Evolutionary conservation across 768 basidiomycete genomes (phyloP), one percentile per base, ranked within the genome.

Genomic region (Trichaptum fuscoviolaceum): DNA sequence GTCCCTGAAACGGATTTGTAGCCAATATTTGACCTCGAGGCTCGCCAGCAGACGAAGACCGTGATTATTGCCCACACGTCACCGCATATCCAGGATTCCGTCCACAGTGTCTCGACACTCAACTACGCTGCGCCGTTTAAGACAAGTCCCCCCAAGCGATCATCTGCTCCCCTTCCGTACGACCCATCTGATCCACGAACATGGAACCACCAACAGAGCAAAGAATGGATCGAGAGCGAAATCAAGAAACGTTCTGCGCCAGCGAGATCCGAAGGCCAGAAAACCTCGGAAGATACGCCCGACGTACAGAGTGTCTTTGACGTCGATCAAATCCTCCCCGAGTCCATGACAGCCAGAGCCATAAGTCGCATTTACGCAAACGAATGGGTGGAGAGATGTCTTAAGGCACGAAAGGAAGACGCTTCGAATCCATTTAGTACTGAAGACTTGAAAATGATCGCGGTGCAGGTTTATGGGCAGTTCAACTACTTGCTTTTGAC

Each of bases 41-140:
- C 72, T 9, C 70, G 75, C 10, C 74, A 73, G 64, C 74, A 71
- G 1, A 73, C 73, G 25, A 72, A 69, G 66, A 70, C 76, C 3
- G 68, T 77, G 63, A 72, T 78, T 68, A 76, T 78, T 68, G 77
- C 77, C 8, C 77, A 78, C 66, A 75, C 77, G 18, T 78, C 77
- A 20, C 77, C 77, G 4, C 77, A 77, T 65, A 76, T 78, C 35
- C 76, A 77, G 62, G 77, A 78, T 65, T 66, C 73, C 6, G 68
- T 72, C 15, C 77, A 77, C 65, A 76, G 74, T 63, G 72, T 72
- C 18, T 75, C 73, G 66, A 77, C 76, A 27, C 70, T 78, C 18
- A 73, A 73, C 1, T 78, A 78, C 66, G 77, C 77, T 12, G 66
- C 76, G 15, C 76, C 77, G 1, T 77, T 77, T 75, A 72, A 70